These are phyloP conservation scores for Phytophthora idaei DNA, from an alignment of 352 stramenopile species.

Conservation along the genomic window DNA sequence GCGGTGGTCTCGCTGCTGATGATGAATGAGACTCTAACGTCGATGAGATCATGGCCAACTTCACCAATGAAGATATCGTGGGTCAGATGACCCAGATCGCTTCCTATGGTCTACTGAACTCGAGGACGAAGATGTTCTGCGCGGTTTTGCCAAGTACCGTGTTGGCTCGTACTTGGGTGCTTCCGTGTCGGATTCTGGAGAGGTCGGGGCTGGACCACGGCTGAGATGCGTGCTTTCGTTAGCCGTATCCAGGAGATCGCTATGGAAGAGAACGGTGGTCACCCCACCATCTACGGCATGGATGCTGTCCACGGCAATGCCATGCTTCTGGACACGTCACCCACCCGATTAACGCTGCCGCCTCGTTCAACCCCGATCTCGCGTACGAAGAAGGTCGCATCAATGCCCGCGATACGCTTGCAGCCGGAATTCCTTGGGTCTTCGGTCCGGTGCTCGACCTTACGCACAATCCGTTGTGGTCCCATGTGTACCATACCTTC, in stretches of 20 bases:
- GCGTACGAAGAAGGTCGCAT: conserved; percentile 53
- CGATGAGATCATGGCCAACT: conserved; percentile 34
- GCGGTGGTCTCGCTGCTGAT: conserved; percentile 5
- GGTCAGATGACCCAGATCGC: conserved; percentile 91
- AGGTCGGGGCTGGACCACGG: conserved; percentile 42
- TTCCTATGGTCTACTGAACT: conserved; percentile 64
- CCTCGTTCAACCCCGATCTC: conserved; percentile 84
- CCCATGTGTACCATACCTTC: conserved; percentile 91
- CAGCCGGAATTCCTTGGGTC: conserved; percentile 85
- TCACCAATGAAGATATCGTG: conserved; percentile 45
- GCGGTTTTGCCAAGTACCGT: conserved; percentile 66
- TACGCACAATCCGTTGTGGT: conserved; percentile 82
- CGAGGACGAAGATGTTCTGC: conserved; percentile 56
- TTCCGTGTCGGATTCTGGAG: conserved; percentile 11
- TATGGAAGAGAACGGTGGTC: conserved; percentile 55
- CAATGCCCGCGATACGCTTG: conserved; percentile 61
- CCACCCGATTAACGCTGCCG: conserved; percentile 84
- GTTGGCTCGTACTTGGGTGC: conserved; percentile 89
- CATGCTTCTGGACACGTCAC: conserved; percentile 77
- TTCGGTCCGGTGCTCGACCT: conserved; percentile 87
- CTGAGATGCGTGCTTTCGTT: conserved; percentile 70
- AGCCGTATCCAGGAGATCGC: conserved; percentile 78
- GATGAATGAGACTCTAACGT: conserved; percentile 32
- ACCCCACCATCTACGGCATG: conserved; percentile 83
- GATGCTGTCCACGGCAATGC: conserved; percentile 89